Evolutionary conservation across 441 rosid species (phyloP).

Genomic region (Eruca vesicaria): DNA sequence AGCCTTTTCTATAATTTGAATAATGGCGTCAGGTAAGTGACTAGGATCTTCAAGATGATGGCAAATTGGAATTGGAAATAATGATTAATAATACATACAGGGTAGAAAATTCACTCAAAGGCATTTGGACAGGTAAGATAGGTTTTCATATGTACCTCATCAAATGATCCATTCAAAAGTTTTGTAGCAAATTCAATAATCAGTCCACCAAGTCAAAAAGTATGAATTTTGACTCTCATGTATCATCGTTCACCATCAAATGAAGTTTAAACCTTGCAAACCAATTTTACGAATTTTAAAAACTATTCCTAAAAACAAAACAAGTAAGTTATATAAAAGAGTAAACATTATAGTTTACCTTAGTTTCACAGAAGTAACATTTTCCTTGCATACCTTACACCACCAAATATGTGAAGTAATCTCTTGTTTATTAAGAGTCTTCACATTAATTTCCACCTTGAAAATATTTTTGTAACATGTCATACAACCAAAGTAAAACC

Average conservation of each 20-base stretch:
- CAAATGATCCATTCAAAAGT: not conserved
- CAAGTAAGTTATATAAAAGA: too few relatives aligned
- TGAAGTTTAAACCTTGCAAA: not conserved
- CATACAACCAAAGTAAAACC: too few relatives aligned
- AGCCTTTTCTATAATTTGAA: not conserved
- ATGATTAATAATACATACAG: not conserved
- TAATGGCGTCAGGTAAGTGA: not conserved
- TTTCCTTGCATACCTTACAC: too few relatives aligned
- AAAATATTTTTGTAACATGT: too few relatives aligned
- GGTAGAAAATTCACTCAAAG: not conserved
- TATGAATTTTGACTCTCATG: not conserved
- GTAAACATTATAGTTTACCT: too few relatives aligned
- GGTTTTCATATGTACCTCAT: not conserved
- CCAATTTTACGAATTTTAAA: too few relatives aligned
- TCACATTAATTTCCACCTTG: too few relatives aligned
- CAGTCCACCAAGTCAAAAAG: not conserved
- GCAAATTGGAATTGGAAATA: not conserved
- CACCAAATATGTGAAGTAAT: too few relatives aligned
- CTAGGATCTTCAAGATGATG: not conserved
- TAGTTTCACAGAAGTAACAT: too few relatives aligned
- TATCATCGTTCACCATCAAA: not conserved
- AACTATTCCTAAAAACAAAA: too few relatives aligned
- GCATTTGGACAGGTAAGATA: not conserved
- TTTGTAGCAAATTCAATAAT: not conserved
- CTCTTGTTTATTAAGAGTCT: too few relatives aligned